These are phyloP conservation scores for Thecaphora thlaspeos DNA, from an alignment of 1,284 basidiomycete species.

Conservation along the genomic window DNA sequence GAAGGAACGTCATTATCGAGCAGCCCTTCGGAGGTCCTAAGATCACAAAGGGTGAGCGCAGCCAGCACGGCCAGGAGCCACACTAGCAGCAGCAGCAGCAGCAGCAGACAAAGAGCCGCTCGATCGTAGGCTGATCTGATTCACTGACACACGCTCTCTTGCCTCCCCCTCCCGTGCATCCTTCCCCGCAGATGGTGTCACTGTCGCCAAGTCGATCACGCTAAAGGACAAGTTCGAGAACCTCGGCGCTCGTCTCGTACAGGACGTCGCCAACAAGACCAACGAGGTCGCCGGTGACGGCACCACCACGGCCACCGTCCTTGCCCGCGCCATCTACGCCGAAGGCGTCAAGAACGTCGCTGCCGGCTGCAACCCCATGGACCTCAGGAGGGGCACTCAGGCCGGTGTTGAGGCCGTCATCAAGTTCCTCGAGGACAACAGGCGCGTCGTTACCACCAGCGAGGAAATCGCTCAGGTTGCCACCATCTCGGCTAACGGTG, in stretches of 20 bases:
- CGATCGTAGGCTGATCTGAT: no score
- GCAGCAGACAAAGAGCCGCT: no score
- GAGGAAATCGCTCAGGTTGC: slow-evolving; percentile 98
- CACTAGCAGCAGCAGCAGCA: no score
- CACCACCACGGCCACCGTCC: slow-evolving; percentile 94
- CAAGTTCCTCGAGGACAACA: slow-evolving; percentile 82
- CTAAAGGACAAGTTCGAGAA: slow-evolving; percentile 99
- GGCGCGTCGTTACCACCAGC: slow-evolving; percentile 92
- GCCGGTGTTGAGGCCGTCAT: slow-evolving; percentile 95
- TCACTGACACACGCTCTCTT: not conserved
- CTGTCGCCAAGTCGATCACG: slow-evolving; percentile 90
- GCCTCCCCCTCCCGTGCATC: slow-evolving; percentile 6
- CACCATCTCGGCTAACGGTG: slow-evolving; percentile 97
- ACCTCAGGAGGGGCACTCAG: slow-evolving; percentile 92
- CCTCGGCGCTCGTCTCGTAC: slow-evolving; percentile 93
- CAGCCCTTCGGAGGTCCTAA: slow-evolving; percentile 96
- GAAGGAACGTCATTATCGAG: slow-evolving; percentile 98
- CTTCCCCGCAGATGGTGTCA: slow-evolving; percentile 74
- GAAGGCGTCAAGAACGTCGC: slow-evolving; percentile 99
- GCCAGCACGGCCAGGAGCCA: no score
- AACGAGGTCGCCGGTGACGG: slow-evolving; percentile 98
- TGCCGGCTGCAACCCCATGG: slow-evolving; percentile 99
- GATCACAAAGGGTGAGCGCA: slow-evolving; percentile 71
- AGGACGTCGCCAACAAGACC: slow-evolving; percentile 93
- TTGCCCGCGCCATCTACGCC: slow-evolving; percentile 93